Base-by-base conservation (phyloP, 2,329 filamentous ascomycete genomes). In the Paracamarosporium sp. region DNA sequence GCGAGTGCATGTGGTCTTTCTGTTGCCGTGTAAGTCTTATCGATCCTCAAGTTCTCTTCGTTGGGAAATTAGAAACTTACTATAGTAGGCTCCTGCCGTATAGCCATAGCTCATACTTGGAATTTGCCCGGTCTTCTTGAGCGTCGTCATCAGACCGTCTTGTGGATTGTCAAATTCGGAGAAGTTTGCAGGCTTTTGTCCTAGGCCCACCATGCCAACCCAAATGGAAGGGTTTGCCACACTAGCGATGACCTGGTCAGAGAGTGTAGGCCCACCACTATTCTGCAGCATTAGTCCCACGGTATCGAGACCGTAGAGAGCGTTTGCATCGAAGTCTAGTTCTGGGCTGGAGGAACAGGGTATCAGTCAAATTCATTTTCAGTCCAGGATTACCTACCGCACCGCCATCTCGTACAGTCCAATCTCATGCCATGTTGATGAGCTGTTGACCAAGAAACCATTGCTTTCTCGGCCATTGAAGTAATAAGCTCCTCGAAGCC, bases 161-260 rank as follows among this genome's bases (percentile, higher is more conserved):
- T 66, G 63, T 6, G 61, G 63, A 20, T 60, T 47, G 4, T 61
- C 45, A 76, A 69, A 82, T 78, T 54, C 84, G 71, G 66, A 76
- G 62, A 81, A 80, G 60, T 83, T 83, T n/a, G 78, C 78, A 2
- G 80, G 76, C 57, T 80, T 79, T 1, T 78, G 73, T 44, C 79
- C 77, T 60, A 82, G 43, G 3, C 80, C 80, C 31, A 81, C 71
- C 28, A 59, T 47, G 3, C 66, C 66, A 20, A 68, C 51, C 43
- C 57, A 68, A 11, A 67, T 48, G 4, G 56, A 48, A 15, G 54
- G 38, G 15, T 62, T 58, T 7, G 57, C 60, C 13, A 68, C 40
- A 7, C 50, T 59, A 5, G 55, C 62, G 24, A 68, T 45, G 5
- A 63, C 51, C 36, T 63, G 57, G 31, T 50, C 56, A 12, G 36